These are phyloP conservation scores for Diplodia scrobiculata DNA, from an alignment of 2,329 filamentous ascomycete species.

Conservation along the genomic window DNA sequence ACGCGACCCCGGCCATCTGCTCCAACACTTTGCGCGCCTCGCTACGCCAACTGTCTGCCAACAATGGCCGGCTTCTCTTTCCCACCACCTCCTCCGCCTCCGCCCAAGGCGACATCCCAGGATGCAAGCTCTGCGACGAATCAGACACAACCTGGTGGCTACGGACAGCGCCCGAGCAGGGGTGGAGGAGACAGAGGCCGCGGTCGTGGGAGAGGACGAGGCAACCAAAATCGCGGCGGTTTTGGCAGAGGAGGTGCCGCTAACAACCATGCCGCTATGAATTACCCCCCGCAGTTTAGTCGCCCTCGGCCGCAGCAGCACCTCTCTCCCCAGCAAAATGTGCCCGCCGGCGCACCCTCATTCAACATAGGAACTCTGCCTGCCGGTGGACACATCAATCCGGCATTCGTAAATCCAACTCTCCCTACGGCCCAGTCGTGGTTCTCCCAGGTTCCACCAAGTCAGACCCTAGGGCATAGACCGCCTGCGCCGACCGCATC, in stretches of 20 bases:
- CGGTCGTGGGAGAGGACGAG: conserved; percentile 40
- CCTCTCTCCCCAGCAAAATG: neutral
- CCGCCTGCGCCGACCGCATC: neutral
- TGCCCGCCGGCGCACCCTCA: neutral
- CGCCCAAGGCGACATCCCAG: conserved; percentile 39
- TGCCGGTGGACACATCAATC: conserved; percentile 31
- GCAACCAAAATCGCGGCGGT: conserved; percentile 30
- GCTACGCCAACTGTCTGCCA: neutral
- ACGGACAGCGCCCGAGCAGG: conserved; percentile 21
- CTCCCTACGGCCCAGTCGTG: conserved; percentile 1
- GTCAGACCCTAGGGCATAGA: neutral
- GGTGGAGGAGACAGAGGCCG: conserved; percentile 31
- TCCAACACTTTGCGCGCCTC: neutral
- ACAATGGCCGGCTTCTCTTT: conserved; percentile 44
- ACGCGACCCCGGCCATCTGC: neutral
- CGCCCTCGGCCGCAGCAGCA: neutral
- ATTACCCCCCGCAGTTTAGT: neutral
- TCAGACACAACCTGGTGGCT: conserved; percentile 34
- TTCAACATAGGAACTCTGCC: conserved; percentile 6
- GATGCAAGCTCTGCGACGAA: conserved; percentile 37
- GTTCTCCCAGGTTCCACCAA: neutral
- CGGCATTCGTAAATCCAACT: conserved; percentile 30
- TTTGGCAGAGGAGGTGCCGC: conserved; percentile 14
- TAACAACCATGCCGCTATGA: conserved; percentile 9
- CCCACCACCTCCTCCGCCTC: conserved; percentile 53